Percentiles rank a stretch among this genome's conserved stretches.
Conservation (phyloP, 345 rosid genomes). For the Acer negundo region DNA sequence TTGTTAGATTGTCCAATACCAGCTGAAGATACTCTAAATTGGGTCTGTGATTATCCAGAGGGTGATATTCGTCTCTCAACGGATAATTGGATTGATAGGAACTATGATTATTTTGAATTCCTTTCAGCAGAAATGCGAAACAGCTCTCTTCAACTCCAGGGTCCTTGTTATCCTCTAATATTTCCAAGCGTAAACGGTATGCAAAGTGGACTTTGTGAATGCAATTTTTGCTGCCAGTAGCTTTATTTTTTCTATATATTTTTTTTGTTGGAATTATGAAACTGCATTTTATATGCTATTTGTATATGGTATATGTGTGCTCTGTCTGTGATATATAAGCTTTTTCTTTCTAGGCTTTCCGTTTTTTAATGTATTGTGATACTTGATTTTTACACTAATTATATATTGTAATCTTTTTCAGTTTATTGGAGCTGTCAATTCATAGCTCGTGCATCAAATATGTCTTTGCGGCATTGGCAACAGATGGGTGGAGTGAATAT, state of each 20-base stretch:
- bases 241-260: not conserved
- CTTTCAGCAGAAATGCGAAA: constrained; percentile 94
- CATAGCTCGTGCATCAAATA: constrained; percentile 83
- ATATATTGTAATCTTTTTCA: constrained; percentile 25
- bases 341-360: not conserved
- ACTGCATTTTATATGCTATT: not conserved
- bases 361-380: not conserved
- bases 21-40: constrained; percentile 70
- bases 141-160: constrained; percentile 89
- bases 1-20: constrained; percentile 89
- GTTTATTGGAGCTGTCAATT: constrained; percentile 97
- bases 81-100: constrained; percentile 88
- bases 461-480: constrained; percentile 85
- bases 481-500: constrained; percentile 92
- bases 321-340: not conserved
- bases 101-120: constrained; percentile 88
- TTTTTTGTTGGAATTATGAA: constrained; percentile 8
- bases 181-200: constrained; percentile 91
- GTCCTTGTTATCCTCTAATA: constrained; percentile 96
- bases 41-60: constrained; percentile 99
- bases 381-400: not conserved
- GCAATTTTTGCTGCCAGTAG: not conserved
- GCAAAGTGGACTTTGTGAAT: constrained; percentile 11
- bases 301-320: not conserved
- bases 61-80: constrained; percentile 80